Percentiles rank a stretch among this genome's conserved stretches.
Evolutionary conservation across 805 yeast species (phyloP).

Genomic region (Saccharomycopsis vini): DNA sequence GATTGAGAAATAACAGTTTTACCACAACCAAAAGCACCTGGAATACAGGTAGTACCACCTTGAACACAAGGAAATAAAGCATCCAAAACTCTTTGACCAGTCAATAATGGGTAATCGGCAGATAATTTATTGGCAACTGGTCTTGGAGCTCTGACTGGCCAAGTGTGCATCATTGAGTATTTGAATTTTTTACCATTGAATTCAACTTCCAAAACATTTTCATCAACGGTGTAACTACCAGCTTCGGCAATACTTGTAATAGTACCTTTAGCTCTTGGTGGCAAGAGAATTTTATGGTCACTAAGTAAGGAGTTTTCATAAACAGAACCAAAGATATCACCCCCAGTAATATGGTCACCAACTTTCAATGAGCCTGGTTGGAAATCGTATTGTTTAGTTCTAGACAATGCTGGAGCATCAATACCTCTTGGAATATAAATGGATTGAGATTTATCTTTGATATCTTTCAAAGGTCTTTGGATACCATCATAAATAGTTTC

Average conservation of each 20-base stretch:
- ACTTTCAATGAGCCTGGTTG: slow-evolving; percentile 70
- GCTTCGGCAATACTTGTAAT: slow-evolving; percentile 79
- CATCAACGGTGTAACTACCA: slow-evolving; percentile 89
- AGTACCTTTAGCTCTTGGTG: slow-evolving; percentile 99
- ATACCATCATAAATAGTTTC: slow-evolving; percentile 99
- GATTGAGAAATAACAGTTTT: slow-evolving; percentile 98
- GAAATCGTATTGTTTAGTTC: slow-evolving; percentile 77
- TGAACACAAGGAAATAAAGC: slow-evolving; percentile 98
- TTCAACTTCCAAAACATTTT: slow-evolving; percentile 85
- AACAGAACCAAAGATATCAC: slow-evolving; percentile 85
- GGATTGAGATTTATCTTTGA: slow-evolving; percentile 77
- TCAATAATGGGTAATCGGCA: slow-evolving; percentile 90
- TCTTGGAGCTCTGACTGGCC: slow-evolving; percentile 99
- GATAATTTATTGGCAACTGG: slow-evolving; percentile 92
- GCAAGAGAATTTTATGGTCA: slow-evolving; percentile 89
- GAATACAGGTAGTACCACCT: slow-evolving; percentile 99
- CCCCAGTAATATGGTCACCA: slow-evolving; percentile 97
- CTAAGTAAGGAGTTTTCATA: slow-evolving; percentile 88
- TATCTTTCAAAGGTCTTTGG: slow-evolving; percentile 95
- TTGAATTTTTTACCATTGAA: slow-evolving; percentile 76
- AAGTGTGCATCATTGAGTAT: slow-evolving; percentile 93
- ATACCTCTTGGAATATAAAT: slow-evolving; percentile 99
- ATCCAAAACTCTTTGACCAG: slow-evolving; percentile 98
- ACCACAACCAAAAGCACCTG: slow-evolving; percentile 99
- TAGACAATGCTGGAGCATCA: slow-evolving; percentile 88